Evolutionary conservation across 305 asterid genomes (phyloP), one percentile per base, ranked within the genome.

Genomic region (Solanum hybrid): DNA sequence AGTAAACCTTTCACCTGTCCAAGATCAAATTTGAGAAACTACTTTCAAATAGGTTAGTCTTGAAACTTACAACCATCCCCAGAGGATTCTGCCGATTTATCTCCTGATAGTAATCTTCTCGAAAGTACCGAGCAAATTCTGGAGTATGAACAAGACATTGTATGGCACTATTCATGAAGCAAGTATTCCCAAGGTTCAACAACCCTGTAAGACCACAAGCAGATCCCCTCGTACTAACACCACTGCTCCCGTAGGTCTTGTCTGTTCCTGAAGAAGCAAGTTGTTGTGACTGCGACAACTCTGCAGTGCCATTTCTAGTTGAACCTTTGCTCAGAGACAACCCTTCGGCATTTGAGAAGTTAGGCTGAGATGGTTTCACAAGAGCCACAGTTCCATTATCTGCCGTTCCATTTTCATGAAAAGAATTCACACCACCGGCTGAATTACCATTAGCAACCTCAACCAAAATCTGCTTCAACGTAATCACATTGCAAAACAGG

Each of bases 131-230:
- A 90, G 99, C 95, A 91, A 98, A 96, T 92, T 98, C 99, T 24
- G 98, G 99, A 39, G 99, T 98, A 90, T 98, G 99, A 89, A 97
- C 99, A 36, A 98, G 98, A 93, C 99, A 98, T 90, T 98, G 99
- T 90, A 98, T 97, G 87, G 99, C 99, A 92, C 98, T 96, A 89
- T 98, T 98, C 99, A 98, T 98, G 90, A 97, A 98, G 94, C 99
- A 98, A 89, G 99, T 98, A 88, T 98, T 98, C 87, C 99, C 99
- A 92, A 97, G 98, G 93, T 98, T 98, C 95, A 95, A 74, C 94
- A 98, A 92, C 82, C 99, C 99, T 92, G 96, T 98, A 92, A 98
- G 97, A 91, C 99, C 99, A 93, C 95, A 94, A 90, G 98, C 88
- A 91, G 98, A 94, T 79, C 99, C 98, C 94, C 99, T 93, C 78